Conservation (phyloP, 139 green algal genomes). For the Chlamydomonas incerta region DNA sequence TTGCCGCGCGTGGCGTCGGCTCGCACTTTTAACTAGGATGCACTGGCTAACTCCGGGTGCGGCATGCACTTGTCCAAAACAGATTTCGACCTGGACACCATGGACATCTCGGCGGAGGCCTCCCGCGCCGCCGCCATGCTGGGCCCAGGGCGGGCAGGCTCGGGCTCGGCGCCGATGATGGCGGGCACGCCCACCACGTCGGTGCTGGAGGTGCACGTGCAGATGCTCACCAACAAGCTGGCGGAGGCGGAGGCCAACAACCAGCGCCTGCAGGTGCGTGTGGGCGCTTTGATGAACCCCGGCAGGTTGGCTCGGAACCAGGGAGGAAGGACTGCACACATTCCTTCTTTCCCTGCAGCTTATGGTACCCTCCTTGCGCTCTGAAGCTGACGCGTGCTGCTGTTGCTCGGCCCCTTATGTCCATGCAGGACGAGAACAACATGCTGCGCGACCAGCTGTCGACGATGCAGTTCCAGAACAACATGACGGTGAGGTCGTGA, state of each 20-base stretch:
- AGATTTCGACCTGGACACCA: conserved; percentile 26
- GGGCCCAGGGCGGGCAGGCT: neutral
- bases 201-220: conserved; percentile 22
- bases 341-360: neutral
- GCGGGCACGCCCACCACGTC: neutral
- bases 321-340: too few species aligned
- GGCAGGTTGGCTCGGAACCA: too few species aligned
- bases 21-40: too few species aligned
- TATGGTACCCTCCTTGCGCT: too few species aligned
- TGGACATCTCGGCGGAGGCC: conserved; percentile 26
- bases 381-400: too few species aligned
- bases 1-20: too few species aligned
- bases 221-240: conserved; percentile 29
- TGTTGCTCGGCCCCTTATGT: neutral
- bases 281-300: too few species aligned
- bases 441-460: conserved; percentile 34
- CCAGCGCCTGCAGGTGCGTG: conserved; percentile 18
- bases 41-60: too few species aligned
- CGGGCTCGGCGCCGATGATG: neutral
- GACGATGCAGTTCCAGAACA: conserved; percentile 21
- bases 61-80: neutral
- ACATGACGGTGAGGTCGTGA: conserved; percentile 17
- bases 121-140: conserved; percentile 12
- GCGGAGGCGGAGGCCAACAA: conserved; percentile 11
- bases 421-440: conserved; percentile 1